Percentiles rank a stretch among this genome's conserved stretches.
phyloP scores from a whole-genome alignment of 106 monocot species.

The Phalaenopsis aphrodite region DNA sequence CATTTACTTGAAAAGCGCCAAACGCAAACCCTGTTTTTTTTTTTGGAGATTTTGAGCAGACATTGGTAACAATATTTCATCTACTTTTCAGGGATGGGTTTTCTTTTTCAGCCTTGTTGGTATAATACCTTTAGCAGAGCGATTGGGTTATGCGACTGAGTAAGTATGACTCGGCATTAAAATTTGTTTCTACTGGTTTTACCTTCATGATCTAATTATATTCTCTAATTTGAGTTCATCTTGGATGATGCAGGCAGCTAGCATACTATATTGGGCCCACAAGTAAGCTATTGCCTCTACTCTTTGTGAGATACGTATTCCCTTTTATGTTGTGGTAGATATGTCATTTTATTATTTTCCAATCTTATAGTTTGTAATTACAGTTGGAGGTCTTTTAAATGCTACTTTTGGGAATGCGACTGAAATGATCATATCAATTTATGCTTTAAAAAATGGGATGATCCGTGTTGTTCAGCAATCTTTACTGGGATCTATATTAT shows the following conservation, averaged over 20 bases:
- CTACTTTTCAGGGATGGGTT: conserved; percentile 20
- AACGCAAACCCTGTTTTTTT: background rate
- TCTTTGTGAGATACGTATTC: background rate
- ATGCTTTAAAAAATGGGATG: conserved; percentile 90
- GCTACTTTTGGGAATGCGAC: conserved; percentile 99
- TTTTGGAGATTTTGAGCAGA: background rate
- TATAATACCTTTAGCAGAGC: conserved; percentile 63
- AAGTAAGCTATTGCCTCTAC: conserved; percentile 29
- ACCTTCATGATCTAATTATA: background rate
- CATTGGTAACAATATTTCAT: background rate
- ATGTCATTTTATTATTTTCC: conserved; percentile 1
- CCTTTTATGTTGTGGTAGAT: background rate
- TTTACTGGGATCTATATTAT: conserved; percentile 88
- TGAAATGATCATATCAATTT: conserved; percentile 98
- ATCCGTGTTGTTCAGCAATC: conserved; percentile 97
- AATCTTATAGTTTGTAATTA: background rate
- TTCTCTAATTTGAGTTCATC: conserved; percentile 9
- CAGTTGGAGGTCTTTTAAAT: conserved; percentile 95
- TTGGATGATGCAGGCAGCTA: conserved; percentile 62
- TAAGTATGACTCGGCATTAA: conserved; percentile 18
- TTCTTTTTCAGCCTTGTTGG: conserved; percentile 59
- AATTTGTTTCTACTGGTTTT: background rate
- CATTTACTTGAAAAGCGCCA: background rate
- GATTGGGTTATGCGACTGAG: conserved; percentile 71
- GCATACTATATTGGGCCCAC: conserved; percentile 84